phyloP scores from a whole-genome alignment of 768 basidiomycete species.

The Mycena galopus region DNA sequence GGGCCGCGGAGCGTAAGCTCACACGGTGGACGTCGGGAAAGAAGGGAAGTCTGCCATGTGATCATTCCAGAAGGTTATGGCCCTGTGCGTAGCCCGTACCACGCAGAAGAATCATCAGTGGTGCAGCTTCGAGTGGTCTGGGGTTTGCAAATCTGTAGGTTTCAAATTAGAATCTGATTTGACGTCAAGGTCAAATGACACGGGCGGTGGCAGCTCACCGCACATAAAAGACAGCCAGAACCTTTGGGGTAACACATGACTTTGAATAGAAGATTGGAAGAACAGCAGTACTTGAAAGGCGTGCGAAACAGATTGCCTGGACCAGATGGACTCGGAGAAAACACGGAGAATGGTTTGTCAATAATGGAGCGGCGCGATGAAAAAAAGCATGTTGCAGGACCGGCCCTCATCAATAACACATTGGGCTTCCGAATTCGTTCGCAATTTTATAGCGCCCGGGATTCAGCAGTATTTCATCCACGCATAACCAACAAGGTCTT shows the following conservation, averaged over 20 bases:
- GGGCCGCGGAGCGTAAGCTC: slow-evolving; percentile 10
- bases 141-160: background rate
- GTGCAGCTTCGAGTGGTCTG: background rate
- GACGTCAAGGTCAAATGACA: slow-evolving; percentile 21
- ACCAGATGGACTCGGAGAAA: background rate
- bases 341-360: background rate
- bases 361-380: too few relatives aligned
- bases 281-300: background rate
- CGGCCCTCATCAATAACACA: too few relatives aligned
- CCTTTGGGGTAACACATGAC: too few relatives aligned
- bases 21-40: slow-evolving; percentile 5
- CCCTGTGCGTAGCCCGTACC: background rate
- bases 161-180: background rate
- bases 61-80: background rate
- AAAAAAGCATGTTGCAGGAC: too few relatives aligned
- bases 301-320: background rate
- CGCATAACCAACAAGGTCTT: too few relatives aligned
- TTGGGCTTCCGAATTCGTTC: too few relatives aligned
- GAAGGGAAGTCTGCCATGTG: slow-evolving; percentile 4
- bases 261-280: background rate
- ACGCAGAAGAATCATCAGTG: background rate
- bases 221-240: background rate
- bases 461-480: too few relatives aligned
- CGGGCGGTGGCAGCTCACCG: background rate
- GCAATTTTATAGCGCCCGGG: too few relatives aligned